Conservation (phyloP, 129 eudicot species). For the Flaveria brownii region DNA sequence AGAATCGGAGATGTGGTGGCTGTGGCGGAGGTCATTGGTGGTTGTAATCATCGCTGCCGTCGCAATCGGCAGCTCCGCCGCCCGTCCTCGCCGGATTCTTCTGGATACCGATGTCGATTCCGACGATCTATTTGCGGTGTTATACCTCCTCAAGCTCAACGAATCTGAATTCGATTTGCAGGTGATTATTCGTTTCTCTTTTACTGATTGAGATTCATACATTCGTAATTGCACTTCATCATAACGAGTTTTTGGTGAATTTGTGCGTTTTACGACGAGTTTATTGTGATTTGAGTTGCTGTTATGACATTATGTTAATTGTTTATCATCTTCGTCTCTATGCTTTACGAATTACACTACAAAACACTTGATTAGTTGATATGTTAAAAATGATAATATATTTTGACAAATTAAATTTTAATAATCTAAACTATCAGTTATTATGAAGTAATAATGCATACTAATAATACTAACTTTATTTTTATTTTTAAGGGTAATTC, state of each 20-base stretch:
- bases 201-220: neutral
- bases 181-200: conserved; percentile 25
- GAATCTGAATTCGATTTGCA: conserved; percentile 57
- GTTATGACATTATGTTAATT: neutral
- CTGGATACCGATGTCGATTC: conserved; percentile 74
- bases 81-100: conserved; percentile 53
- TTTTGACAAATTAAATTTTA: no score
- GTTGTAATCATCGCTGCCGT: conserved; percentile 15
- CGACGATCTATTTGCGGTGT: conserved; percentile 62
- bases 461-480: no score
- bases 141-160: conserved; percentile 72
- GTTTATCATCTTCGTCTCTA: neutral
- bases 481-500: no score
- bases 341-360: neutral
- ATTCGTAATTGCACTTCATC: neutral
- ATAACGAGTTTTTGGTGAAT: neutral
- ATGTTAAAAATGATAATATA: no score
- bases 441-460: no score
- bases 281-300: neutral
- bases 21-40: conserved; percentile 17
- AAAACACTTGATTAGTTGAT: neutral
- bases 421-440: no score
- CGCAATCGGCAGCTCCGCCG: neutral
- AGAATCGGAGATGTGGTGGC: neutral
- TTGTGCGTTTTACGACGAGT: neutral